Evolutionary conservation across 495 filamentous ascomycete species (phyloP).

Genomic region (Xylaria acuta): DNA sequence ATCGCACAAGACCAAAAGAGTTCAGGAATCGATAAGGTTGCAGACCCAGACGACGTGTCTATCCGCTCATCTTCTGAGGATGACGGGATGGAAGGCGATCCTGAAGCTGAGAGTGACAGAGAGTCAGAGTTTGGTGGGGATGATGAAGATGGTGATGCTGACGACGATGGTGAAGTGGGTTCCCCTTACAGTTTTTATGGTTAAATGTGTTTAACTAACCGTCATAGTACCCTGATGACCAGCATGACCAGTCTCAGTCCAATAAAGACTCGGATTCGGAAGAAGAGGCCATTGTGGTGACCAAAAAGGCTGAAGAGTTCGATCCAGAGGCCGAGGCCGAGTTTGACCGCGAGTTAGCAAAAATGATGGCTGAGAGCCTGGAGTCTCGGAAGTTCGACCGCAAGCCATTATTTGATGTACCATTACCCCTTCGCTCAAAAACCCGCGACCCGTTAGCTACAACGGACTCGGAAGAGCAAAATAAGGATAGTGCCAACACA

Average conservation of each 20-base stretch:
- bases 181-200: background rate
- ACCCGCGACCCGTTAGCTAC: slow-evolving; percentile 58
- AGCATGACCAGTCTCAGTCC: slow-evolving; percentile 48
- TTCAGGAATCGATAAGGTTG: slow-evolving; percentile 68
- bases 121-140: slow-evolving; percentile 55
- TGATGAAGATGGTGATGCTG: slow-evolving; percentile 58
- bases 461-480: slow-evolving; percentile 59
- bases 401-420: slow-evolving; percentile 91
- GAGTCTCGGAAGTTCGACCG: slow-evolving; percentile 94
- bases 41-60: slow-evolving; percentile 72
- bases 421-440: slow-evolving; percentile 83
- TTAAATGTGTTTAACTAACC: background rate
- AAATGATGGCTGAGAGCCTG: slow-evolving; percentile 97
- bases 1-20: slow-evolving; percentile 87
- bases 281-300: slow-evolving; percentile 90
- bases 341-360: slow-evolving; percentile 97
- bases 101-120: slow-evolving; percentile 49
- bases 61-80: slow-evolving; percentile 70
- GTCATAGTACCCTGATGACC: slow-evolving; percentile 50
- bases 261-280: slow-evolving; percentile 65
- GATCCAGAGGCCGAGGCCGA: slow-evolving; percentile 96
- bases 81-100: slow-evolving; percentile 64
- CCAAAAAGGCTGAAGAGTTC: slow-evolving; percentile 84
- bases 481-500: slow-evolving; percentile 49
- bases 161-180: slow-evolving; percentile 34